Base-by-base conservation (phyloP, 805 yeast genomes). In the Metschnikowia kofuensis region DNA sequence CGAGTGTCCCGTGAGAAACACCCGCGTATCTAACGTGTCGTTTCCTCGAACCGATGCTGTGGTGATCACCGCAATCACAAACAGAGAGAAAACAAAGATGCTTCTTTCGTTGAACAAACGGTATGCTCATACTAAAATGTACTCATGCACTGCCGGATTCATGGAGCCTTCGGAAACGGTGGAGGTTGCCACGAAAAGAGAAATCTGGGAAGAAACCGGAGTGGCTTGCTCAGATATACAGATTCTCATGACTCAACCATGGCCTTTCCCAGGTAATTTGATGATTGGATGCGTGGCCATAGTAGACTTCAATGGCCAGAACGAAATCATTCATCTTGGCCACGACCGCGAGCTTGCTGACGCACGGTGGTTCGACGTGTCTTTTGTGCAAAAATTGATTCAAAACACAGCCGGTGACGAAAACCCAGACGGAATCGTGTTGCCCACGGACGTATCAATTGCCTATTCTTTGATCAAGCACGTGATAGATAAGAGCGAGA, bases 161-260 rank as follows among this genome's bases (percentile, higher is more conserved):
- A 83, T 92, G 81, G 99, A 92, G 65, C 96, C 97, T 1, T 86
- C 91, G 29, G 99, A 92, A 69, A 82, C 95, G 2, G 82, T 92
- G 16, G 98, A 92, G 66, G 84, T 82, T 41, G 94, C 96, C 11
- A 87, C 92, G 21, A 72, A 84, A 40, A 75, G 99, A 54, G 99
- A 92, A 65, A 85, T 88, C 30, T 91, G 94, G 89, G 99, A 92
- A 65, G 99, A 92, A 66, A 85, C 97, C 6, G 99, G 99, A 7
- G 86, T 89, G 34, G 75, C 68, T 45, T 83, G 82, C 45, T 55
- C 67, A 4, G 65, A 76, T 29, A 85, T 92, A 29, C 67, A 75
- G 44, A 76, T 92, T 45, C 68, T 85, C 21, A 74, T 82, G 58
- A 80, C 94, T 11, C 98, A 92, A 68, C 98, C 99, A 4, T 92